A percentile compares a stretch with the other conserved stretches of the same genome.
These are phyloP conservation scores for Lepidium africanum DNA, from an alignment of 345 rosid species.

Conservation along the genomic window DNA sequence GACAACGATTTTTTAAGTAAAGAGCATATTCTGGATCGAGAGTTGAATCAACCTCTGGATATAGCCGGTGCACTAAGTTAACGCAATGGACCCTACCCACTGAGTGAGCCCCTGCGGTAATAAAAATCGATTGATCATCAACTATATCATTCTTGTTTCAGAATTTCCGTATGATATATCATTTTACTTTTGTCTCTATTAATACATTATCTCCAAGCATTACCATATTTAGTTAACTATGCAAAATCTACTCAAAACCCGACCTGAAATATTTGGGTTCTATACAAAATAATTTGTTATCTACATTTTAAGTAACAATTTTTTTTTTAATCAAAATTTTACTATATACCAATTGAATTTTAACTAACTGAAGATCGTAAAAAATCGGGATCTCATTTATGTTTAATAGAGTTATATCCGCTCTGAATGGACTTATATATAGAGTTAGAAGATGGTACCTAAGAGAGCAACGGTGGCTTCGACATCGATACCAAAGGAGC, in stretches of 20 bases:
- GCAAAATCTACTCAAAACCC: no score
- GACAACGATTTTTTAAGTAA: conserved; percentile 63
- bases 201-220: background rate
- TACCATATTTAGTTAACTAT: background rate
- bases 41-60: conserved; percentile 65
- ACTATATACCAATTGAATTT: no score
- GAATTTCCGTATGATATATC: background rate
- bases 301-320: no score
- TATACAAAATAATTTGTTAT: no score
- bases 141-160: background rate
- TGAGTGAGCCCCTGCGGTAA: conserved; percentile 58
- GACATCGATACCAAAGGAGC: conserved; percentile 49
- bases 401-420: no score
- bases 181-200: background rate
- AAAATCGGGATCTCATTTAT: no score
- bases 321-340: no score
- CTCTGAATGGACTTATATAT: background rate
- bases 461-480: conserved; percentile 70
- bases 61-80: conserved; percentile 65
- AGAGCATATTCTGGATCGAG: conserved; percentile 50
- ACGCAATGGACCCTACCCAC: conserved; percentile 81
- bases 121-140: background rate
- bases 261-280: no score
- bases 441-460: conserved; percentile 29
- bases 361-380: no score